A percentile compares a stretch with the other conserved stretches of the same genome.
Evolutionary conservation across 306 rosid species (phyloP).

Genomic region (Rosa multiflora): DNA sequence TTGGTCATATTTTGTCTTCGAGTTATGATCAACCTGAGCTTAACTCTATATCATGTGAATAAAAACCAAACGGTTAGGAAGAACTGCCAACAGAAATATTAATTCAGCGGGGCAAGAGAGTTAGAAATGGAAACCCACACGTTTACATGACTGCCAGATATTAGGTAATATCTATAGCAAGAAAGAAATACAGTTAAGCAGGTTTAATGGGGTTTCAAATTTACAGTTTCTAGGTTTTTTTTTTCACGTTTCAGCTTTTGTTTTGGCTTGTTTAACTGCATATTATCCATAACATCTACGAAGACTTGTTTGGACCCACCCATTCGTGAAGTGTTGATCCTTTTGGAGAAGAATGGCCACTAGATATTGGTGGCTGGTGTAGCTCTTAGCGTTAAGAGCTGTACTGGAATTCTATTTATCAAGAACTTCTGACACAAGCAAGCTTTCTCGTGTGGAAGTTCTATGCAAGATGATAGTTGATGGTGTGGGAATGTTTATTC

Average conservation of each 20-base stretch:
- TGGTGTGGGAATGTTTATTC: constrained; percentile 32
- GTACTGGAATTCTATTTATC: constrained; percentile 34
- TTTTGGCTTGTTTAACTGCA: constrained; percentile 40
- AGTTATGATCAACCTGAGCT: neutral
- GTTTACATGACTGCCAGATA: neutral
- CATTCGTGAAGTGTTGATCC: constrained; percentile 36
- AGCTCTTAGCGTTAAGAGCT: constrained; percentile 39
- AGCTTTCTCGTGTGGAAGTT: constrained; percentile 30
- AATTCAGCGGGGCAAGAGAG: neutral
- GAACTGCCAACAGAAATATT: constrained; percentile 2
- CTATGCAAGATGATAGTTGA: constrained; percentile 44
- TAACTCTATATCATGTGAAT: neutral
- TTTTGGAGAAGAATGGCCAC: constrained; percentile 59
- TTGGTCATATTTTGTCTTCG: constrained; percentile 16
- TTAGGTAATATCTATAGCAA: constrained; percentile 10
- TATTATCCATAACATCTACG: constrained; percentile 30
- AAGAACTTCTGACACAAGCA: constrained; percentile 23
- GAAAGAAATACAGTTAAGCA: constrained; percentile 8
- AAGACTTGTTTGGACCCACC: constrained; percentile 32
- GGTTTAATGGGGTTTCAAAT: constrained; percentile 30
- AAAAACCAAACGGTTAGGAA: constrained; percentile 12
- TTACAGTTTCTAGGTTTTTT: constrained; percentile 27
- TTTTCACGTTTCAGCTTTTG: constrained; percentile 31
- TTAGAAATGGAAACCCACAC: neutral
- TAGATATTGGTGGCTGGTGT: constrained; percentile 70